These are phyloP conservation scores for Aspergillus mulundensis DNA, from an alignment of 495 filamentous ascomycete genomes.

Conservation along the genomic window DNA sequence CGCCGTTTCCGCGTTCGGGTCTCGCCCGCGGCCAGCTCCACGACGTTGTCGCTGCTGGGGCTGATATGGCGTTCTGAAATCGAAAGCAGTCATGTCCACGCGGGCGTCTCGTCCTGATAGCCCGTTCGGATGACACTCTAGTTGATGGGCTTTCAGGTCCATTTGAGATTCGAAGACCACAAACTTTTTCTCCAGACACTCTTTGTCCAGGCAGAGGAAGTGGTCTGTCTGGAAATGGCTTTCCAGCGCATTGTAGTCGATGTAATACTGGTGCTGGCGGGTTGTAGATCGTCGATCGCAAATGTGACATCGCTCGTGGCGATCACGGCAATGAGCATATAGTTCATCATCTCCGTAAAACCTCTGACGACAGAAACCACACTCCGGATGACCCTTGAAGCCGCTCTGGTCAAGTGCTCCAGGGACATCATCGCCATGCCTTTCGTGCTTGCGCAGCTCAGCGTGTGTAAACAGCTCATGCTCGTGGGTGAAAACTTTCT, in stretches of 20 bases:
- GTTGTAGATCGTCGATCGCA: slow-evolving; percentile 73
- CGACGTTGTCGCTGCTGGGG: slow-evolving; percentile 57
- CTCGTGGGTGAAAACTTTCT: slow-evolving; percentile 98
- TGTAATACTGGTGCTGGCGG: slow-evolving; percentile 79
- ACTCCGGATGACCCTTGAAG: slow-evolving; percentile 94
- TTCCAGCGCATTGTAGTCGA: slow-evolving; percentile 79
- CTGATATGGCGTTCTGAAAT: slow-evolving; percentile 70
- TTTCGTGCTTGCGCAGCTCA: slow-evolving; percentile 82
- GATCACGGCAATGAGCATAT: slow-evolving; percentile 84
- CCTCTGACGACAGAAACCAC: slow-evolving; percentile 82
- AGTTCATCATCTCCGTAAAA: slow-evolving; percentile 97
- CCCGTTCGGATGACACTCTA: slow-evolving; percentile 70
- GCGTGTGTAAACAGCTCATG: slow-evolving; percentile 86
- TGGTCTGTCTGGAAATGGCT: slow-evolving; percentile 84
- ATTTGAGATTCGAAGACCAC: slow-evolving; percentile 94
- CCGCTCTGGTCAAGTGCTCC: slow-evolving; percentile 90
- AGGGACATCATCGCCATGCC: slow-evolving; percentile 83
- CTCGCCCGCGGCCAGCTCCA: slow-evolving; percentile 61
- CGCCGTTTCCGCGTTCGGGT: slow-evolving; percentile 74
- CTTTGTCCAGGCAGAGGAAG: slow-evolving; percentile 75
- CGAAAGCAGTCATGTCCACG: slow-evolving; percentile 84
- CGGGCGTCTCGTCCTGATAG: slow-evolving; percentile 77
- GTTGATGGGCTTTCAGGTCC: slow-evolving; percentile 84
- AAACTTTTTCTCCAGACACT: slow-evolving; percentile 95
- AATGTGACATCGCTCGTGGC: slow-evolving; percentile 91